A percentile compares a stretch with the other conserved stretches of the same genome.
phyloP scores from a whole-genome alignment of 106 monocot genomes.

The Amphibolis antarctica region DNA sequence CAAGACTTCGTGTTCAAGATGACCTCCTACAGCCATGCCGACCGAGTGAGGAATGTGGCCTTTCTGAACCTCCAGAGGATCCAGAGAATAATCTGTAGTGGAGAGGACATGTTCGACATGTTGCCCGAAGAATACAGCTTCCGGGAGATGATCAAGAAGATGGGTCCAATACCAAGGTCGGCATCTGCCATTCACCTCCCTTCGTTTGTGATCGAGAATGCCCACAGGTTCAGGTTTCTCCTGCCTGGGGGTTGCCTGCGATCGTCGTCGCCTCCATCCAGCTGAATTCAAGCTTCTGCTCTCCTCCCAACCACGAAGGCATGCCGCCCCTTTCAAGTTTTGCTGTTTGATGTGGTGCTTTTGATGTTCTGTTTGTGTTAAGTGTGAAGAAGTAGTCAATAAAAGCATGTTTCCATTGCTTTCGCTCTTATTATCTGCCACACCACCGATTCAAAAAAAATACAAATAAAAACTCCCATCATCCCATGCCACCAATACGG shows the following conservation, averaged over 20 bases:
- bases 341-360: too few species aligned
- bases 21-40: conserved; percentile 86
- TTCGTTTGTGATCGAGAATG: conserved; percentile 55
- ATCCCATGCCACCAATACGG: too few species aligned
- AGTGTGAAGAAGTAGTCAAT: too few species aligned
- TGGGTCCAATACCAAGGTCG: conserved; percentile 65
- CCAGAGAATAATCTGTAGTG: conserved; percentile 69
- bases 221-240: conserved; percentile 54
- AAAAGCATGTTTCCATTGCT: too few species aligned
- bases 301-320: too few species aligned
- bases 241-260: conserved; percentile 79
- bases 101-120: conserved; percentile 79
- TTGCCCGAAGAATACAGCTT: conserved; percentile 83
- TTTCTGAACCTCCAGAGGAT: conserved; percentile 49
- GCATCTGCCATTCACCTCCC: conserved; percentile 77
- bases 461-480: too few species aligned
- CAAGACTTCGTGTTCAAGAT: conserved; percentile 82
- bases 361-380: too few species aligned
- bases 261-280: too few species aligned
- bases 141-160: conserved; percentile 57
- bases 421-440: too few species aligned
- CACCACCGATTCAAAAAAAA: too few species aligned
- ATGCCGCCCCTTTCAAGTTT: too few species aligned
- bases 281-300: too few species aligned
- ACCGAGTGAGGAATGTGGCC: conserved; percentile 35